phyloP scores from a whole-genome alignment of 768 basidiomycete genomes.

The Hydnum rufescens region DNA sequence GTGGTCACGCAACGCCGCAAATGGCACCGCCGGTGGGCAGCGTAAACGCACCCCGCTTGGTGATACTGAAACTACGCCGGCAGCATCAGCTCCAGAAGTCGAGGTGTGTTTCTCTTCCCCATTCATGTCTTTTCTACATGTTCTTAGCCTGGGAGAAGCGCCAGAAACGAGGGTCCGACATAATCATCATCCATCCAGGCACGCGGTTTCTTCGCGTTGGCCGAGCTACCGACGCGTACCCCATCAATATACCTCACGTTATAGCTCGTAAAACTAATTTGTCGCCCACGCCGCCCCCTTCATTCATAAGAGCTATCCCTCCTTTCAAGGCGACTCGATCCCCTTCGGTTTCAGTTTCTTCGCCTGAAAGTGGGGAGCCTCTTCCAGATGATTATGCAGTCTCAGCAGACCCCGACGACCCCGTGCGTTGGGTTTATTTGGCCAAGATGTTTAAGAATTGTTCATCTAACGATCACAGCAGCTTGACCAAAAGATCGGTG shows the following conservation, averaged over 20 bases:
- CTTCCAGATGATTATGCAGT: neutral
- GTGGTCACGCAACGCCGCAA: slow-evolving; percentile 31
- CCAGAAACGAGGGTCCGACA: slow-evolving; percentile 10
- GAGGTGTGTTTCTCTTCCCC: slow-evolving; percentile 9
- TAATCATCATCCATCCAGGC: slow-evolving; percentile 23
- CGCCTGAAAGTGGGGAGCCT: slow-evolving; percentile 1
- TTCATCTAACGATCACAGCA: too few relatives aligned
- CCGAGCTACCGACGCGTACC: slow-evolving; percentile 17
- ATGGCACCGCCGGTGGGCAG: slow-evolving; percentile 27
- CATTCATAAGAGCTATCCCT: neutral
- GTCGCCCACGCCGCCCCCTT: neutral
- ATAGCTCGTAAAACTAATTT: slow-evolving; percentile 8
- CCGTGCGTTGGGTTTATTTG: slow-evolving; percentile 10
- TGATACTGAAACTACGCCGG: neutral
- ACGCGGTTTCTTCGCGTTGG: slow-evolving; percentile 20
- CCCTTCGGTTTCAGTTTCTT: slow-evolving; percentile 1
- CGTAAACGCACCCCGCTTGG: slow-evolving; percentile 3
- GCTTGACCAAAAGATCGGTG: slow-evolving; percentile 59
- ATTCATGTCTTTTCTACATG: slow-evolving; percentile 11
- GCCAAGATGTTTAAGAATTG: too few relatives aligned
- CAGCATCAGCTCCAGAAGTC: slow-evolving; percentile 22
- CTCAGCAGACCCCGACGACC: neutral
- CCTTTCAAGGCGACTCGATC: neutral
- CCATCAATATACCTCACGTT: slow-evolving; percentile 11
- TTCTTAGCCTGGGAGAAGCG: slow-evolving; percentile 12